A percentile compares a stretch with the other conserved stretches of the same genome.
These are phyloP conservation scores for Albugo laibachii DNA, from an alignment of 352 stramenopile genomes.

Conservation along the genomic window DNA sequence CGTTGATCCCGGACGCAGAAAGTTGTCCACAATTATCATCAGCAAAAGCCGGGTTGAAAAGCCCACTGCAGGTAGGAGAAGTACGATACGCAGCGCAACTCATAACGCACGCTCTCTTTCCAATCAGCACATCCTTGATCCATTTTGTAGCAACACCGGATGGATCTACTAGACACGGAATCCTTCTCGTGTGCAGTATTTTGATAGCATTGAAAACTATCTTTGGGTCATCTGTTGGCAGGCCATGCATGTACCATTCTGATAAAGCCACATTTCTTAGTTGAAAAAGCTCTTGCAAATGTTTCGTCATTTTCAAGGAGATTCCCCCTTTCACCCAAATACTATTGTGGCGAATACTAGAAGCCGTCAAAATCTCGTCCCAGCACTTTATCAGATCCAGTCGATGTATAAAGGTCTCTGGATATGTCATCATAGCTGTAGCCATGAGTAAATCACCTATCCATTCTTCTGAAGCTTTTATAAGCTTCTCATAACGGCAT, in stretches of 20 bases:
- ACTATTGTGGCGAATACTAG: no score
- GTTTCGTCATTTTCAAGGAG: conserved; percentile 5
- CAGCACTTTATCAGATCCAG: conserved; percentile 16
- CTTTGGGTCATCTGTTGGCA: conserved; percentile 16
- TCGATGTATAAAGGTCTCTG: conserved; percentile 11
- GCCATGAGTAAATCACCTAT: conserved; percentile 41
- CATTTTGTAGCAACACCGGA: conserved; percentile 26
- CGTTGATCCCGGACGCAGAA: no score
- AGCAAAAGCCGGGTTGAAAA: no score
- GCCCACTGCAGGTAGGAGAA: no score
- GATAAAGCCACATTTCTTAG: conserved; percentile 14
- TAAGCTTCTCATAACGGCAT: conserved; percentile 17
- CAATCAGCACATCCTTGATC: conserved; percentile 12
- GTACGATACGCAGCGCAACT: no score
- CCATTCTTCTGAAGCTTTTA: conserved; percentile 17
- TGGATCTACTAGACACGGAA: conserved; percentile 40
- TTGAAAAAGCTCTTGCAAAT: conserved; percentile 14
- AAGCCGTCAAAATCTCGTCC: conserved; percentile 14
- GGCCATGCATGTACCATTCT: conserved; percentile 22
- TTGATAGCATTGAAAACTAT: conserved; percentile 27
- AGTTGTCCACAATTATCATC: no score
- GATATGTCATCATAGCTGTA: conserved; percentile 29
- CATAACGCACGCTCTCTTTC: no score
- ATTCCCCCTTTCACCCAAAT: conserved; percentile 8
- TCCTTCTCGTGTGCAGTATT: conserved; percentile 15